These are phyloP conservation scores for Aspergillus nomiae DNA, from an alignment of 2,329 filamentous ascomycete genomes.

Conservation along the genomic window DNA sequence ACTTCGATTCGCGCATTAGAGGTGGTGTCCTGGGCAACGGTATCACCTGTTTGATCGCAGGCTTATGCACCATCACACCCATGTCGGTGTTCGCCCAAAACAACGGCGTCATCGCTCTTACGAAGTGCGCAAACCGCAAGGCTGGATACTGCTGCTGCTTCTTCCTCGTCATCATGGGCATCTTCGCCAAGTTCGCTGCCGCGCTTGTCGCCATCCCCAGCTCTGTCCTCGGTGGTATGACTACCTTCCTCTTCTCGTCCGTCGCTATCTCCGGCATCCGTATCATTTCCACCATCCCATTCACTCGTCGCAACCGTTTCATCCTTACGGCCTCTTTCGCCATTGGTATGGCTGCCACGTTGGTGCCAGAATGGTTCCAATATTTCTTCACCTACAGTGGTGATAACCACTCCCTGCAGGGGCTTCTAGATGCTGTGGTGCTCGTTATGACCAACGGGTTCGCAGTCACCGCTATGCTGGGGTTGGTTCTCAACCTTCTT, in stretches of 20 bases:
- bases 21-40: conserved; percentile 69
- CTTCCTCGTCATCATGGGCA: conserved; percentile 68
- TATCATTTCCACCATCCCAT: conserved; percentile 64
- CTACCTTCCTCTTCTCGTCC: conserved; percentile 67
- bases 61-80: conserved; percentile 67
- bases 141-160: conserved; percentile 68
- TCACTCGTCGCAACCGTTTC: conserved; percentile 67
- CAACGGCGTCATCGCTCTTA: conserved; percentile 69
- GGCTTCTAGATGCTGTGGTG: conserved; percentile 53
- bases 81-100: conserved; percentile 71
- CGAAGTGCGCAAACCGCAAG: conserved; percentile 67
- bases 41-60: conserved; percentile 64
- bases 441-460: conserved; percentile 68
- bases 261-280: conserved; percentile 68
- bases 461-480: conserved; percentile 69
- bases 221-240: conserved; percentile 50
- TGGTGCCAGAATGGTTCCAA: conserved; percentile 51
- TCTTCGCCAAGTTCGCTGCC: conserved; percentile 71
- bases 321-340: conserved; percentile 64
- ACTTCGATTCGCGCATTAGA: conserved; percentile 70
- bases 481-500: conserved; percentile 71
- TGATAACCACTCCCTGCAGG: conserved; percentile 69
- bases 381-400: conserved; percentile 50
- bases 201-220: conserved; percentile 67
- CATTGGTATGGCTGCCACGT: conserved; percentile 58